These are phyloP conservation scores for Terana coerulea DNA, from an alignment of 768 basidiomycete species.

Conservation along the genomic window DNA sequence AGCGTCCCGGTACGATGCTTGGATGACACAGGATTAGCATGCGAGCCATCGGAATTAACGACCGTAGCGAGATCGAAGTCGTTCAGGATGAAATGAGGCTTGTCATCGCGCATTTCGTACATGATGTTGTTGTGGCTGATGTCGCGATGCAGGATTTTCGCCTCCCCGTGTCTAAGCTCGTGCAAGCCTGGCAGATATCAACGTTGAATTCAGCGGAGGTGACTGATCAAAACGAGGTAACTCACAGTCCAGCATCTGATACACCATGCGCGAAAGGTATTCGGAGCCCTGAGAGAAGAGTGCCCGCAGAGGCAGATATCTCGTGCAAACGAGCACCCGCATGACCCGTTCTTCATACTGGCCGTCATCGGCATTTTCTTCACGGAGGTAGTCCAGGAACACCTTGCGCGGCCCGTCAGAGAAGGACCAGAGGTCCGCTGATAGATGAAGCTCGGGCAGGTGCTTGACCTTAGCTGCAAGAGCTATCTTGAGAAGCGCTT, in stretches of 20 bases:
- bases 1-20: slow-evolving; percentile 10
- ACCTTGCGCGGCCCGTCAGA: neutral
- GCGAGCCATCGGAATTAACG: neutral
- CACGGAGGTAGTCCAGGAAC: neutral
- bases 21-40: neutral
- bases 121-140: slow-evolving; percentile 8
- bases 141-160: slow-evolving; percentile 6
- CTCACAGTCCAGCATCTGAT: slow-evolving; percentile 8
- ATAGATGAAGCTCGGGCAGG: neutral
- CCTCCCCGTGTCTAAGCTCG: slow-evolving; percentile 6
- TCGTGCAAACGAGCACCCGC: slow-evolving; percentile 1
- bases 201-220: neutral
- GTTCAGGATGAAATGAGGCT: neutral
- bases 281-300: neutral
- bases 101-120: neutral
- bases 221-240: neutral
- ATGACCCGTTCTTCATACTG: neutral
- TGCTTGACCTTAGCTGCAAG: neutral
- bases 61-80: slow-evolving; percentile 7
- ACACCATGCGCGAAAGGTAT: neutral
- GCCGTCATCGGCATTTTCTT: neutral
- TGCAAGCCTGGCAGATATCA: slow-evolving; percentile 1
- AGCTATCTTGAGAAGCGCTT: neutral
- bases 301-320: neutral
- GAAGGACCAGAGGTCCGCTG: neutral